Percentiles rank a stretch among this genome's conserved stretches.
Evolutionary conservation across 1,284 basidiomycete genomes (phyloP).

Genomic region (Tylopilus orsonianus): DNA sequence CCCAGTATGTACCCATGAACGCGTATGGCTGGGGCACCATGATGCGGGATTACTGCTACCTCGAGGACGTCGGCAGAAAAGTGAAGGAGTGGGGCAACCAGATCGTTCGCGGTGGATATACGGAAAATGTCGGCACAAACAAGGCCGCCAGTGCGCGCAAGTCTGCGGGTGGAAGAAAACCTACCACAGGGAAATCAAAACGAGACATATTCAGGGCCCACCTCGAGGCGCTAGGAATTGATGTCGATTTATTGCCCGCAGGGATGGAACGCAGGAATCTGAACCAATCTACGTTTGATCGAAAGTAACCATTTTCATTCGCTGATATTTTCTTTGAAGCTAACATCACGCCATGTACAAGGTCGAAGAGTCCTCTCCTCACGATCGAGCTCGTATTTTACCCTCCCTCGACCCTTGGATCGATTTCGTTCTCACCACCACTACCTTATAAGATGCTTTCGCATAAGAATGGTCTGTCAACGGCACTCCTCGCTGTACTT

Average conservation of each 20-base stretch:
- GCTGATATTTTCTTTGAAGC: background rate
- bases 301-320: slow-evolving; percentile 50
- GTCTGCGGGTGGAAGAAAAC: slow-evolving; percentile 21
- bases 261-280: slow-evolving; percentile 80
- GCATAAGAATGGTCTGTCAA: slow-evolving; percentile 57
- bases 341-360: slow-evolving; percentile 30
- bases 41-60: slow-evolving; percentile 82
- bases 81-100: slow-evolving; percentile 71
- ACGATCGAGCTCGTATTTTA: slow-evolving; percentile 73
- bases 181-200: slow-evolving; percentile 30
- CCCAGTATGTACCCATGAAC: slow-evolving; percentile 75
- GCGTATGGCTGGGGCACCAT: slow-evolving; percentile 78
- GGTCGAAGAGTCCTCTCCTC: slow-evolving; percentile 65
- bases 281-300: slow-evolving; percentile 82
- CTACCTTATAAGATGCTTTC: slow-evolving; percentile 49
- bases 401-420: slow-evolving; percentile 45
- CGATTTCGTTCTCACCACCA: slow-evolving; percentile 39
- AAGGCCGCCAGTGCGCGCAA: slow-evolving; percentile 20
- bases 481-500: slow-evolving; percentile 50
- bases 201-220: slow-evolving; percentile 64
- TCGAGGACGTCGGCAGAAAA: slow-evolving; percentile 77
- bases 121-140: slow-evolving; percentile 17
- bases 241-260: slow-evolving; percentile 71
- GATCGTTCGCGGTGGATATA: slow-evolving; percentile 55
- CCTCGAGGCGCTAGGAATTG: slow-evolving; percentile 64